These are phyloP conservation scores for Colletotrichum gigasporum DNA, from an alignment of 2,329 filamentous ascomycete genomes.

Conservation along the genomic window DNA sequence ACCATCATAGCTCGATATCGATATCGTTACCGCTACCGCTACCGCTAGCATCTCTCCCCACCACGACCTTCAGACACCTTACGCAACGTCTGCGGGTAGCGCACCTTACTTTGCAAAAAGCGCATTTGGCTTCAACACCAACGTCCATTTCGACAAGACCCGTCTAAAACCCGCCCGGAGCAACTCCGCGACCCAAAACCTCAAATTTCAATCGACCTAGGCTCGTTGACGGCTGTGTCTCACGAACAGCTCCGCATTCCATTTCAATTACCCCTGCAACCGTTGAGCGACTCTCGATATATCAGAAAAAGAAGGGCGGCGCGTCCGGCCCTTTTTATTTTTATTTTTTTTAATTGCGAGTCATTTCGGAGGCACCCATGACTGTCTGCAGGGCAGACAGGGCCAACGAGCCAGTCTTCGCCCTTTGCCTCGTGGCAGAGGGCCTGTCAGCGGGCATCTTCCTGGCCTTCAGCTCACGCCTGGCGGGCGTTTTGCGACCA, in stretches of 20 bases:
- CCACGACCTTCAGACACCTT: not conserved
- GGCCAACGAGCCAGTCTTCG: not conserved
- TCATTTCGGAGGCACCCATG: slow-evolving; percentile 21
- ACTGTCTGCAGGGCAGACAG: not conserved
- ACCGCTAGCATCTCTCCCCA: not conserved
- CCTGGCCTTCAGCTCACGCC: slow-evolving; percentile 3
- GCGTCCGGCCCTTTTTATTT: slow-evolving; percentile 10
- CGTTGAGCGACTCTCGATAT: slow-evolving; percentile 4
- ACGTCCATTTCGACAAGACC: not conserved
- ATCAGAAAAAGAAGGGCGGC: not conserved
- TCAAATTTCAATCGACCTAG: not conserved
- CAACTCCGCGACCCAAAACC: slow-evolving; percentile 12
- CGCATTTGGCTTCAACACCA: not conserved
- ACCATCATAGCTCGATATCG: not conserved
- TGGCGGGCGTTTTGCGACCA: slow-evolving; percentile 19
- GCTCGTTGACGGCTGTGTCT: not conserved
- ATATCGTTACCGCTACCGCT: not conserved
- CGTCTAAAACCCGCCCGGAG: slow-evolving; percentile 7
- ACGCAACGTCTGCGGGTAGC: not conserved
- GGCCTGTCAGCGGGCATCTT: slow-evolving; percentile 9
- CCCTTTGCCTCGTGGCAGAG: slow-evolving; percentile 26
- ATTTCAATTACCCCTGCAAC: slow-evolving; percentile 6
- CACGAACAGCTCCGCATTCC: slow-evolving; percentile 13
- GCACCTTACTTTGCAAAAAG: not conserved
- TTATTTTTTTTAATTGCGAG: slow-evolving; percentile 15